These are phyloP conservation scores for Chytriomyces sp. DNA, from an alignment of 192 early-diverging fungal genomes.

Conservation along the genomic window DNA sequence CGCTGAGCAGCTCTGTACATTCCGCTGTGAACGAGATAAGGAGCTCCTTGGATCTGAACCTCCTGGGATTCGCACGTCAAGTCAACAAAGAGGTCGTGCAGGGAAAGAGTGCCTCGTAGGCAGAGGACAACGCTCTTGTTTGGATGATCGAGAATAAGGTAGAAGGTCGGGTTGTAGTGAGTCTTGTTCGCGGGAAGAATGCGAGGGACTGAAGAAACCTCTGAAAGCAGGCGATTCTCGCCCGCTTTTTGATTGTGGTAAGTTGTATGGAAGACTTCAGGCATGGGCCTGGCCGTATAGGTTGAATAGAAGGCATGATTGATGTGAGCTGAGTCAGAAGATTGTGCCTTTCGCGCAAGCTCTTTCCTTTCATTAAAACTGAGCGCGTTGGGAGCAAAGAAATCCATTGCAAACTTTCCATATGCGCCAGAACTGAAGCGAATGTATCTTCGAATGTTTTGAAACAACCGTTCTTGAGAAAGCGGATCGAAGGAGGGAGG, in stretches of 20 bases:
- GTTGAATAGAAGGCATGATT: slow-evolving; percentile 77
- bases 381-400: slow-evolving; percentile 19
- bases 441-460: slow-evolving; percentile 39
- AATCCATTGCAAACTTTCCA: slow-evolving; percentile 37
- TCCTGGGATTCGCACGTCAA: slow-evolving; percentile 76
- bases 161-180: slow-evolving; percentile 57
- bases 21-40: slow-evolving; percentile 69
- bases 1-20: slow-evolving; percentile 71
- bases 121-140: slow-evolving; percentile 76
- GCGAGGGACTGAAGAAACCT: not conserved
- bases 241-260: slow-evolving; percentile 36
- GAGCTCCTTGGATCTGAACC: slow-evolving; percentile 18
- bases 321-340: not conserved
- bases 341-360: not conserved
- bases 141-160: slow-evolving; percentile 82
- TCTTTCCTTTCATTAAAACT: slow-evolving; percentile 15
- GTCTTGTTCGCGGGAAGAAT: slow-evolving; percentile 6
- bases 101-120: slow-evolving; percentile 83
- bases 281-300: slow-evolving; percentile 73
- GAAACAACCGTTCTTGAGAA: not conserved
- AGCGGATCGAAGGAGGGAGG: not conserved
- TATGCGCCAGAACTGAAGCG: slow-evolving; percentile 48
- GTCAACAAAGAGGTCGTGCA: slow-evolving; percentile 85
- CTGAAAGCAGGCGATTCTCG: slow-evolving; percentile 1
- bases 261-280: slow-evolving; percentile 73